These are phyloP conservation scores for Xylaria sp. DNA, from an alignment of 2,329 filamentous ascomycete genomes.

Conservation along the genomic window DNA sequence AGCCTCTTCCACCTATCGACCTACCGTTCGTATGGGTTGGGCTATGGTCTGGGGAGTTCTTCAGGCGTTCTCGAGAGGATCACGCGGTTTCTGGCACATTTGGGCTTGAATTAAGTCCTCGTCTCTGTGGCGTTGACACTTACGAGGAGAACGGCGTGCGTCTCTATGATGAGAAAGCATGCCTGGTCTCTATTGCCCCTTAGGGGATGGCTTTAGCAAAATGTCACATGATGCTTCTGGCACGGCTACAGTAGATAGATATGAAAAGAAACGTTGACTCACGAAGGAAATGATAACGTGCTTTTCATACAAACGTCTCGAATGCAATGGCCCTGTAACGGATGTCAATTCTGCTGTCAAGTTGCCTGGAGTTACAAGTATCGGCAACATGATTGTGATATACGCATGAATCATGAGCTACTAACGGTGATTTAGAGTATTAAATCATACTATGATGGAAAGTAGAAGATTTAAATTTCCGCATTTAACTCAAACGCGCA, in stretches of 20 bases:
- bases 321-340: background rate
- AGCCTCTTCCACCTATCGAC: constrained; percentile 41
- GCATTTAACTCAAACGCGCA: background rate
- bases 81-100: constrained; percentile 48
- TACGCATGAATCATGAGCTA: too few relatives aligned
- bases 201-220: constrained; percentile 44
- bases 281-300: constrained; percentile 24
- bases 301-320: background rate
- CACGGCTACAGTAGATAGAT: constrained; percentile 49
- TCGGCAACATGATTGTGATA: background rate
- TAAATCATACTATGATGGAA: background rate
- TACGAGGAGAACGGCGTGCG: constrained; percentile 76
- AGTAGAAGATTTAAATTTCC: background rate
- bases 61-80: constrained; percentile 43
- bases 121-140: constrained; percentile 72
- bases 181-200: constrained; percentile 48
- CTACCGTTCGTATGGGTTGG: constrained; percentile 45
- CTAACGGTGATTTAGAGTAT: background rate
- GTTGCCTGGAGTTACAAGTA: background rate
- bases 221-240: constrained; percentile 50
- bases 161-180: constrained; percentile 51
- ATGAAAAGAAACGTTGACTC: constrained; percentile 44
- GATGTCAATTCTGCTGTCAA: background rate
- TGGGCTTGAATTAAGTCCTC: constrained; percentile 55
- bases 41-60: constrained; percentile 49